These are phyloP conservation scores for Pseudozyma tsukubaensis DNA, from an alignment of 1,284 basidiomycete genomes.

Conservation along the genomic window DNA sequence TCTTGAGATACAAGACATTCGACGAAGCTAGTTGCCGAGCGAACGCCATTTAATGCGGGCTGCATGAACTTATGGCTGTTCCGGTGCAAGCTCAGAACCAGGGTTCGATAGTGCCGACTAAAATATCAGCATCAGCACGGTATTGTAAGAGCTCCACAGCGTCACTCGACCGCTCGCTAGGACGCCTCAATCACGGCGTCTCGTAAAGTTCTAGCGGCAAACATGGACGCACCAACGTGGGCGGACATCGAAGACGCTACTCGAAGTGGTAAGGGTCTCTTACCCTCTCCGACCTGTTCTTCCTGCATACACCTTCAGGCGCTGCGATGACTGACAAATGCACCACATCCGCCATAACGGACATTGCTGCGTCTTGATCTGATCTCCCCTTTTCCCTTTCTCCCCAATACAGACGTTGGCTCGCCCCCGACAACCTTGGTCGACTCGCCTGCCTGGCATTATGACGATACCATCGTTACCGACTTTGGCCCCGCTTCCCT, in stretches of 20 bases:
- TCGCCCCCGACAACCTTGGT: slow-evolving; percentile 26
- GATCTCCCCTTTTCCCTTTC: too few species aligned
- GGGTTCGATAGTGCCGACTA: too few species aligned
- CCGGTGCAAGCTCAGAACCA: too few species aligned
- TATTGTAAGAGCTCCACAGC: too few species aligned
- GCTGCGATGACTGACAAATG: background rate
- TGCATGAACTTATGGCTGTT: too few species aligned
- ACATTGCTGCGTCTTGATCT: background rate
- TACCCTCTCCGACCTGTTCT: too few species aligned
- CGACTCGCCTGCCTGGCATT: slow-evolving; percentile 55
- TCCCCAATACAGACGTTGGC: slow-evolving; percentile 16
- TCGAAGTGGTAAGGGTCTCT: slow-evolving; percentile 34
- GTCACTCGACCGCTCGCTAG: too few species aligned
- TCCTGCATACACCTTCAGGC: background rate
- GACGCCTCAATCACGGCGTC: background rate
- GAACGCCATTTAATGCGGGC: too few species aligned
- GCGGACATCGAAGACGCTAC: slow-evolving; percentile 51
- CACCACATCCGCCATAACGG: background rate
- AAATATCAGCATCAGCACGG: too few species aligned
- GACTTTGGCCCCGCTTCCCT: slow-evolving; percentile 64
- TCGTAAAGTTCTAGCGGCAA: background rate
- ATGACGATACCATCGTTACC: slow-evolving; percentile 62
- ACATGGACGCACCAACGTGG: slow-evolving; percentile 28
- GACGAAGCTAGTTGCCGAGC: too few species aligned
- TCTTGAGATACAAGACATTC: too few species aligned